These are phyloP conservation scores for Straminergon stramineum DNA, from an alignment of 225 moss, liverwort and hornwort genomes.

Conservation along the genomic window DNA sequence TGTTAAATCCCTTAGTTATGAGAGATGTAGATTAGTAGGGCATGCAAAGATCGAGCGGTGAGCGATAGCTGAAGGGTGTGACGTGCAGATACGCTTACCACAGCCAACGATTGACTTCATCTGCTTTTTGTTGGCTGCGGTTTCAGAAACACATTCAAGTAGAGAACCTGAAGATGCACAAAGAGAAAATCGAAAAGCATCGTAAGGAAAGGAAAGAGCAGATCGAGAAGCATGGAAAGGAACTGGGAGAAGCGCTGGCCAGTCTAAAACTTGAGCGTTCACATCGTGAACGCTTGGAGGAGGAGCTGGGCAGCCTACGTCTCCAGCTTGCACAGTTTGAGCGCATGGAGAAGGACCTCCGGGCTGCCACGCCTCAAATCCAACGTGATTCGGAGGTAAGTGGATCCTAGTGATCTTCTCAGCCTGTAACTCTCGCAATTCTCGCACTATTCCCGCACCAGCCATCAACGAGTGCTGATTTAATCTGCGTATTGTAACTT, in stretches of 20 bases:
- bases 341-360: conserved; percentile 26
- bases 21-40: neutral
- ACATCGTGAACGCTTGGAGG: conserved; percentile 32
- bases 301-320: conserved; percentile 27
- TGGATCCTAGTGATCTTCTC: neutral
- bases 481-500: neutral
- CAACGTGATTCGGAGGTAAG: conserved; percentile 18
- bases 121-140: neutral
- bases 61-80: neutral
- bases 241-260: conserved; percentile 21
- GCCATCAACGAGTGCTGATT: neutral
- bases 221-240: conserved; percentile 21
- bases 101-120: neutral
- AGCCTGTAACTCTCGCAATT: neutral
- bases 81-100: neutral
- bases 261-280: conserved; percentile 11
- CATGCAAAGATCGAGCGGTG: neutral
- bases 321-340: conserved; percentile 22
- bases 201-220: conserved; percentile 25
- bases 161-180: conserved; percentile 34
- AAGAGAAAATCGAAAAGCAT: conserved; percentile 32
- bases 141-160: conserved; percentile 26
- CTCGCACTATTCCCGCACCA: neutral
- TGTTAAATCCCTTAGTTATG: neutral
- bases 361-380: conserved; percentile 6